These are phyloP conservation scores for Rhizopus sp. DNA, from an alignment of 371 early-diverging fungal genomes.

Conservation along the genomic window DNA sequence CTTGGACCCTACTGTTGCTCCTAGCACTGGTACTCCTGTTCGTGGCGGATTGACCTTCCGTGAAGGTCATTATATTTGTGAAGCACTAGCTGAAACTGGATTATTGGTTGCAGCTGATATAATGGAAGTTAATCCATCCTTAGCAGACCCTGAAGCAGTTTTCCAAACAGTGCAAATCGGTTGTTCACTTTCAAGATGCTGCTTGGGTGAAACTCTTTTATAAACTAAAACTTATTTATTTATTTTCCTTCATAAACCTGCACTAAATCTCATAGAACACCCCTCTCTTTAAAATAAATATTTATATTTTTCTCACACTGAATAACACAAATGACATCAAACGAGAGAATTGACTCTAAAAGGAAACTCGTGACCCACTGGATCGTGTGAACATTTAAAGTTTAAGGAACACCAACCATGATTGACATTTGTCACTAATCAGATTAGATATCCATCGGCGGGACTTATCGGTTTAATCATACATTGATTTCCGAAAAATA, in stretches of 20 bases:
- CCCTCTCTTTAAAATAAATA: conserved; percentile 1
- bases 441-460: no score
- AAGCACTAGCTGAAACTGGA: conserved; percentile 88
- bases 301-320: not conserved
- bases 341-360: no score
- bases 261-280: no score
- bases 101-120: conserved; percentile 90
- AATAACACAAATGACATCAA: no score
- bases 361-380: no score
- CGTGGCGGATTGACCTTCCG: conserved; percentile 94
- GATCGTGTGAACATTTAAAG: no score
- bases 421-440: no score
- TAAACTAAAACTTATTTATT: conserved; percentile 18
- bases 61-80: conserved; percentile 91
- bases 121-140: conserved; percentile 92
- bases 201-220: conserved; percentile 78
- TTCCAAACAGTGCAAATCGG: conserved; percentile 88
- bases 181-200: conserved; percentile 81
- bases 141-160: conserved; percentile 67
- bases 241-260: not conserved
- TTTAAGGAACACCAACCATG: no score
- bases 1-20: conserved; percentile 92
- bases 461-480: no score
- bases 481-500: no score
- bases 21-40: conserved; percentile 95